Conservation (phyloP, 2,329 filamentous ascomycete genomes). For the Stylonectria norvegica region DNA sequence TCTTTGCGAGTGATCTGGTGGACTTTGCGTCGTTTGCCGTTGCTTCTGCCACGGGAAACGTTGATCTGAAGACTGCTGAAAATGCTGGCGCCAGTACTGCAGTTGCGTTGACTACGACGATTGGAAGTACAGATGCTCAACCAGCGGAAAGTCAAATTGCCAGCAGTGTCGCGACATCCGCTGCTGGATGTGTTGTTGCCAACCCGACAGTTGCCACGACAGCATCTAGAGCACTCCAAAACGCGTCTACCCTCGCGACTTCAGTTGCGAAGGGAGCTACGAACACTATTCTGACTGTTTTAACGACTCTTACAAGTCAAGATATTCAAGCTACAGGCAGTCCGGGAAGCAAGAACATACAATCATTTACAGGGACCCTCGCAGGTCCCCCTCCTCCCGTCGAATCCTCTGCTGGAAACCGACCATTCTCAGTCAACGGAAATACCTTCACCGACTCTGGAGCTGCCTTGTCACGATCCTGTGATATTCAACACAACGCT, state of each 20-base stretch:
- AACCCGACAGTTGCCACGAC: background rate
- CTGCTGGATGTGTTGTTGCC: background rate
- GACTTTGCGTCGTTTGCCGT: conserved; percentile 12
- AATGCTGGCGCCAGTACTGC: conserved; percentile 7
- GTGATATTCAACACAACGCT: conserved; percentile 49
- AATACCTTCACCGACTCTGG: conserved; percentile 50
- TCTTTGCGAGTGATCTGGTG: conserved; percentile 18
- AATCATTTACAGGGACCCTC: conserved; percentile 43
- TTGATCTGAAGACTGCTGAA: conserved; percentile 12
- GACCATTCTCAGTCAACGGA: conserved; percentile 51
- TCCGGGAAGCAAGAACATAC: conserved; percentile 36
- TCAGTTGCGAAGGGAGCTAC: background rate
- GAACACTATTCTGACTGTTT: background rate
- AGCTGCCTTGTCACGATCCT: conserved; percentile 46
- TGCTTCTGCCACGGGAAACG: conserved; percentile 12
- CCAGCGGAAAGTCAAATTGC: conserved; percentile 1
- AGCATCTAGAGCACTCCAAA: background rate
- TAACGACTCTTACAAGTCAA: conserved; percentile 3
- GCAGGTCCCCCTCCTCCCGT: conserved; percentile 43
- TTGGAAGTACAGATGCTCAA: background rate
- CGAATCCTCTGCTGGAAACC: conserved; percentile 32
- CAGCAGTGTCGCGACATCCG: background rate
- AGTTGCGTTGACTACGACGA: background rate
- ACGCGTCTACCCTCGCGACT: background rate
- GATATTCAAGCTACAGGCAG: conserved; percentile 6